Evolutionary conservation across 768 basidiomycete species (phyloP).

Genomic region (Pulveroboletus sp.): DNA sequence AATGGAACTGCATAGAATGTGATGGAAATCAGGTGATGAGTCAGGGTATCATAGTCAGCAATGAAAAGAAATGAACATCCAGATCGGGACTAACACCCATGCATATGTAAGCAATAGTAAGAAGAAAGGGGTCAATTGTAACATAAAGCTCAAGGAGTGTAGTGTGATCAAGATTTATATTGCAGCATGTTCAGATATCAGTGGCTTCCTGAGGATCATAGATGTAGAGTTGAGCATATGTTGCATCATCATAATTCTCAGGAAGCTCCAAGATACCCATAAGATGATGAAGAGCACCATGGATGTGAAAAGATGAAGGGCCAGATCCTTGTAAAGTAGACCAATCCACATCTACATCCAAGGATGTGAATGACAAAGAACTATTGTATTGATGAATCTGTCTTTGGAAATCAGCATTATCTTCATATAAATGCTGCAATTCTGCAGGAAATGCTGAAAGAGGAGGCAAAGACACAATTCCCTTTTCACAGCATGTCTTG

Average conservation of each 20-base stretch:
- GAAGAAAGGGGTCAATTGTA: too few species aligned
- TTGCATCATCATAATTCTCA: background rate
- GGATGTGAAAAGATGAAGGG: background rate
- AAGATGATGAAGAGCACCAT: background rate
- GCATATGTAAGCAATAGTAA: too few species aligned
- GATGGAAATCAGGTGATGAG: too few species aligned
- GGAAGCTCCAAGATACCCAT: background rate
- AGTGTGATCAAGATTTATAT: too few species aligned
- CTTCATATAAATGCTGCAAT: constrained; percentile 11
- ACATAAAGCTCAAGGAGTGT: too few species aligned
- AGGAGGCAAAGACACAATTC: constrained; percentile 20
- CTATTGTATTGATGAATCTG: background rate
- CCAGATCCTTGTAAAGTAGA: background rate
- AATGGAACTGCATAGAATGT: too few species aligned
- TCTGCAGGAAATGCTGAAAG: constrained; percentile 18
- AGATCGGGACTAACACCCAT: too few species aligned
- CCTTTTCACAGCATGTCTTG: constrained; percentile 28
- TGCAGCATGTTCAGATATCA: too few species aligned
- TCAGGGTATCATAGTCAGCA: too few species aligned
- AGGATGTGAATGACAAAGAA: background rate
- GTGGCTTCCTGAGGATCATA: background rate
- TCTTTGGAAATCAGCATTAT: constrained; percentile 5
- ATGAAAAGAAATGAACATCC: too few species aligned
- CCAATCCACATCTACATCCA: background rate
- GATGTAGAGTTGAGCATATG: background rate